Evolutionary conservation across 176 grass and related monocot genomes (phyloP), one percentile per base, ranked within the genome.

Genomic region (Themeda triandra): DNA sequence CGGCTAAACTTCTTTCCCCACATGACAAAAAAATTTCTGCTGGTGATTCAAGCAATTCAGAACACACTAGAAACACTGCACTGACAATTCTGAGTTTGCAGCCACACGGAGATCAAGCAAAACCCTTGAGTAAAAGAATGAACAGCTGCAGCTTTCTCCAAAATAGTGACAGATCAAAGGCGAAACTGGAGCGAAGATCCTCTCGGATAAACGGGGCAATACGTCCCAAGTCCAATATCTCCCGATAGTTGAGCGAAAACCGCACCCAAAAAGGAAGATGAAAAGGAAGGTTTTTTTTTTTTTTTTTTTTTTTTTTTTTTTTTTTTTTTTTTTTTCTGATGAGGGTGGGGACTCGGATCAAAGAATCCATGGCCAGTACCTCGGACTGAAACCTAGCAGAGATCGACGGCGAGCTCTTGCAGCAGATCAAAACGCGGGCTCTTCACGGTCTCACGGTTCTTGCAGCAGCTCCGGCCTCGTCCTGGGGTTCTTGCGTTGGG

Each of bases 361-460:
- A 51, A 68, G 37, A 83, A 83, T 63, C 83, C 25, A 78, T 37
- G 60, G 80, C 45, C 45, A 48, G 60, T 91, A 91, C 84, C 84
- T 84, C 37, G 33, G 79, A 75, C 17, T 70, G 45, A 74, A 66
- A 81, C 24, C 36, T 1, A 3, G 59, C 27, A 10, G 75, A 75
- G 80, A 87, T 84, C 37, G 49, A 84, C 83, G 24, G 17, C 49
- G 33, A 49, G 21, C 33, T 71, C 25, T 69, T 27, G 24, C 9
- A 80, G 85, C 85, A 80, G 85, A 91, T 84, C 85, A 80, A 70
- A 60, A 33, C 24, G 54, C 54, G 0, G 27, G 24, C 25, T 32
- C 80, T 59, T 23, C 67, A 13, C 35, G 30, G 46, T 31, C 30
- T 66, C 35, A 23, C 63, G 17, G 79, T 18, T 74, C 59, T 12